Conservation (phyloP, 495 filamentous ascomycete species). For the Aspergillus panamensis region DNA sequence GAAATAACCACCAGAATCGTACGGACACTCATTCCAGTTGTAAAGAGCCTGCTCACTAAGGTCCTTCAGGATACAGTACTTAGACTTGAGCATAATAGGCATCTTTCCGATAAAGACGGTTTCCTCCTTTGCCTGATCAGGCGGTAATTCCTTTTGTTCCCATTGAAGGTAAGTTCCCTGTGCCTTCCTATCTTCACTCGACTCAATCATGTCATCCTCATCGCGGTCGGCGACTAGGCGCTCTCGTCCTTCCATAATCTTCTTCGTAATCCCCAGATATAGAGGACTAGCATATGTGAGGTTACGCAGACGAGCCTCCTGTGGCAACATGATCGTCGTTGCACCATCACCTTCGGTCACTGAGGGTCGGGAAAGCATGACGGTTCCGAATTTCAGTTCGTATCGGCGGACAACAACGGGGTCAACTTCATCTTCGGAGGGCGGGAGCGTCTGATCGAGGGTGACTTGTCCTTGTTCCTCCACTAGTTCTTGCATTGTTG, state of each 20-base stretch:
- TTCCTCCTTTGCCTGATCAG: conserved; percentile 61
- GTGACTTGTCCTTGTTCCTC: conserved; percentile 83
- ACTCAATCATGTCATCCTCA: conserved; percentile 47
- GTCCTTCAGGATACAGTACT: conserved; percentile 82
- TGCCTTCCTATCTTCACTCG: conserved; percentile 40
- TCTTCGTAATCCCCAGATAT: conserved; percentile 78
- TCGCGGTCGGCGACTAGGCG: conserved; percentile 54
- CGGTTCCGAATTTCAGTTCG: conserved; percentile 84
- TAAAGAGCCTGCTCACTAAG: conserved; percentile 78
- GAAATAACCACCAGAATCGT: conserved; percentile 97
- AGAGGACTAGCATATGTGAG: conserved; percentile 92
- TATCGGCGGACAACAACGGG: conserved; percentile 81
- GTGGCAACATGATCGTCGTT: conserved; percentile 75
- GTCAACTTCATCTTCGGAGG: conserved; percentile 60
- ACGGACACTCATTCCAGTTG: conserved; percentile 89
- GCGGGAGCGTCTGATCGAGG: conserved; percentile 81
- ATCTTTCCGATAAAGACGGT: conserved; percentile 87
- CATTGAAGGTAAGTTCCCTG: conserved; percentile 48
- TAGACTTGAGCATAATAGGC: conserved; percentile 95
- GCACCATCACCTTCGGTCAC: conserved; percentile 90
- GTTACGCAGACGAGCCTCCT: conserved; percentile 91
- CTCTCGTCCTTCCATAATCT: conserved; percentile 76
- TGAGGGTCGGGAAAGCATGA: conserved; percentile 77
- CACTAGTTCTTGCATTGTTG: conserved; percentile 88
- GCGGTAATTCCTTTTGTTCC: conserved; percentile 51